A percentile compares a stretch with the other conserved stretches of the same genome.
phyloP scores from a whole-genome alignment of 768 basidiomycete species.

The Chalciporus chontae region DNA sequence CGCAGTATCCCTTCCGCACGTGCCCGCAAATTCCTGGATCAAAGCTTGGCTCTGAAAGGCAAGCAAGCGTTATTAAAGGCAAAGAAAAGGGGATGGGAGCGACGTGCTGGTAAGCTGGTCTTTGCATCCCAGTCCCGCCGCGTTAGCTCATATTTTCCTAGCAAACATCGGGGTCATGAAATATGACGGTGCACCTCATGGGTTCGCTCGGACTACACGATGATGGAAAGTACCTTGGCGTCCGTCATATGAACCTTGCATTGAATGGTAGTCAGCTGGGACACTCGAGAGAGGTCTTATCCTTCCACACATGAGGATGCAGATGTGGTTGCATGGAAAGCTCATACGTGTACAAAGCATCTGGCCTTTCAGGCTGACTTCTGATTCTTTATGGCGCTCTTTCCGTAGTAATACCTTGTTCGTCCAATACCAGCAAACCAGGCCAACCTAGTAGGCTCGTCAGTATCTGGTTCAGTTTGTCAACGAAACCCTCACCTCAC shows the following conservation, averaged over 20 bases:
- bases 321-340: neutral
- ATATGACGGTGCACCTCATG: conserved; percentile 48
- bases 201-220: conserved; percentile 34
- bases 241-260: neutral
- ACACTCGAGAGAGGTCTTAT: neutral
- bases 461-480: neutral
- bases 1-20: conserved; percentile 46
- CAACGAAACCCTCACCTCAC: conserved; percentile 42
- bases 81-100: conserved; percentile 51
- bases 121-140: neutral
- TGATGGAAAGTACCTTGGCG: neutral
- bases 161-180: conserved; percentile 58
- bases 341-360: neutral
- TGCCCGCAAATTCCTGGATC: conserved; percentile 49
- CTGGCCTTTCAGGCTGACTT: conserved; percentile 12
- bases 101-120: conserved; percentile 49
- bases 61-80: conserved; percentile 26
- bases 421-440: conserved; percentile 56
- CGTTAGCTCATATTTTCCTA: conserved; percentile 18
- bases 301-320: neutral
- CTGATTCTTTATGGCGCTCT: conserved; percentile 6
- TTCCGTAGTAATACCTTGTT: conserved; percentile 40
- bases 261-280: no score
- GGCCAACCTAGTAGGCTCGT: conserved; percentile 37
- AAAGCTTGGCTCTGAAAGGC: conserved; percentile 47